phyloP scores from a whole-genome alignment of 352 stramenopile species.

The Globisporangium orthogonon region DNA sequence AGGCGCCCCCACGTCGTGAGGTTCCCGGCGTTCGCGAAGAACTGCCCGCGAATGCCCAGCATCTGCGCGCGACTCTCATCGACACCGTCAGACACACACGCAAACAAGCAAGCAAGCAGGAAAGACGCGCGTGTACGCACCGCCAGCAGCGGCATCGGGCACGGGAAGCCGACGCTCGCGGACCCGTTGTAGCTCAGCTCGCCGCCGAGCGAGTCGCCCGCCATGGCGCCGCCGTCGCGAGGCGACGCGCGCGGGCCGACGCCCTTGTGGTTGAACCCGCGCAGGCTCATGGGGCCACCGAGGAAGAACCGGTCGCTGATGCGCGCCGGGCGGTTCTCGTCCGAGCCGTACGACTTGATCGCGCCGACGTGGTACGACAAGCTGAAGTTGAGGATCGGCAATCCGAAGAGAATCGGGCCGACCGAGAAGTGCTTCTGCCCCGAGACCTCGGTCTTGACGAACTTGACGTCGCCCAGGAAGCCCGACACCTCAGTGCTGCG shows the following conservation, averaged over 20 bases:
- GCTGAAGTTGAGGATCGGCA: conserved; percentile 79
- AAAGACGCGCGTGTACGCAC: conserved; percentile 28
- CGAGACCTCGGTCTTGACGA: conserved; percentile 82
- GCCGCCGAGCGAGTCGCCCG: conserved; percentile 83
- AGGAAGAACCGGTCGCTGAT: conserved; percentile 92
- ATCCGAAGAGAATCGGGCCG: conserved; percentile 52
- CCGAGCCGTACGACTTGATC: conserved; percentile 73
- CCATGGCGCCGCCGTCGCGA: conserved; percentile 75
- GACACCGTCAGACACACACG: not conserved
- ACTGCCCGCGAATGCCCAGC: conserved; percentile 80
- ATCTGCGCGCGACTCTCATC: conserved; percentile 23
- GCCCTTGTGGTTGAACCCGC: conserved; percentile 89
- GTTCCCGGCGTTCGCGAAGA: conserved; percentile 90
- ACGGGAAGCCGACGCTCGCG: conserved; percentile 82
- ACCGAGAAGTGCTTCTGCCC: conserved; percentile 79
- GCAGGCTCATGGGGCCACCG: conserved; percentile 82
- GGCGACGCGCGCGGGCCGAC: conserved; percentile 83
- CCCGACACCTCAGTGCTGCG: conserved; percentile 80
- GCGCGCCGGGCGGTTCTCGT: conserved; percentile 68
- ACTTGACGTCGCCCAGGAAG: conserved; percentile 84
- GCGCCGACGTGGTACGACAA: conserved; percentile 70
- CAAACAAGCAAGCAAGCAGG: too few species aligned
- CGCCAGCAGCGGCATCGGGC: conserved; percentile 74
- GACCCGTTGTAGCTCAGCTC: conserved; percentile 87
- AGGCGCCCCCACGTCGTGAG: conserved; percentile 82